Evolutionary conservation across 495 filamentous ascomycete genomes (phyloP), one percentile per base, ranked within the genome.

Genomic region (Darksidea phi): DNA sequence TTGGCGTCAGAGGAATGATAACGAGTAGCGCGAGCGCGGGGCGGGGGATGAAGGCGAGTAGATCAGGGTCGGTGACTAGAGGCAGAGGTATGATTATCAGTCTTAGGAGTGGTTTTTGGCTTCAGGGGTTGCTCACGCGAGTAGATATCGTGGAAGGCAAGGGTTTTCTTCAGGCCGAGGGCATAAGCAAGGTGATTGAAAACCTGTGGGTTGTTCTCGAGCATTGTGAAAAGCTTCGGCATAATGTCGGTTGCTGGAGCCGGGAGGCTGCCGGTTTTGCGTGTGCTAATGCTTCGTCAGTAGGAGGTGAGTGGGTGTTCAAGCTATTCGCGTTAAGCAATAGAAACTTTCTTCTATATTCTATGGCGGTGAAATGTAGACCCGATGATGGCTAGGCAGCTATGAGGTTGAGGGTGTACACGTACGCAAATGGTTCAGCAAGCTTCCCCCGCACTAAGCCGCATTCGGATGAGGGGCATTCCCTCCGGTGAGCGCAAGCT

Each of bases 61-160:
- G 54, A 12, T 62, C 57, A n/a, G 57, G 41, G 6, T 69, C 67
- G 2, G 54, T 63, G 45, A 69, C n/a, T n/a, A n/a, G n/a, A n/a
- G n/a, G n/a, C n/a, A n/a, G n/a, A n/a, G n/a, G n/a, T n/a, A n/a
- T n/a, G n/a, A n/a, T n/a, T n/a, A n/a, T n/a, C n/a, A n/a, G n/a
- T n/a, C n/a, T n/a, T n/a, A n/a, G n/a, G n/a, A n/a, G n/a, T n/a
- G n/a, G n/a, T n/a, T n/a, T n/a, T n/a, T n/a, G n/a, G n/a, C n/a
- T n/a, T n/a, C n/a, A n/a, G n/a, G n/a, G n/a, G n/a, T n/a, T n/a
- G n/a, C n/a, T n/a, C n/a, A n/a, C n/a, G 58, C 1, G 67, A 69
- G 59, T 63, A 67, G 53, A 69, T 21, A 36, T 69, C 67, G 21
- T 69, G 54, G 49, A 63, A 69, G 24, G 52, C 13, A 20, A 69